Evolutionary conservation across 768 basidiomycete species (phyloP), one percentile per base, ranked within the genome.

Genomic region (Macrolepiota dolichaula): DNA sequence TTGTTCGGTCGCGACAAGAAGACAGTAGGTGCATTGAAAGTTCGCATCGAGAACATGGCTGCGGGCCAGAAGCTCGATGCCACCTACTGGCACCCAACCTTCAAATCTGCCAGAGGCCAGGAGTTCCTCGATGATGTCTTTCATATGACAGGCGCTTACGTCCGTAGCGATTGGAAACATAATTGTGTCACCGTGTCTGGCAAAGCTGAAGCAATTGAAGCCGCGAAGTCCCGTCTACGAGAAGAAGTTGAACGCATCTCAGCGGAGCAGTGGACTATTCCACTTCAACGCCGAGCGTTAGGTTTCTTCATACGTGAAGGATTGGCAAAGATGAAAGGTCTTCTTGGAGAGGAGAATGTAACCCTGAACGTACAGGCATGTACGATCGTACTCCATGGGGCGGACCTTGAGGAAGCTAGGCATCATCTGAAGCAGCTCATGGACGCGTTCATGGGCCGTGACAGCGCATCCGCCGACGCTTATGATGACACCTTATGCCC

Each of bases 331-430:
- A 64, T 89, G 63, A 79, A 79, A 59, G 85, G 84, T 29, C 72
- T 77, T 0, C 69, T 87, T 19, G 85, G 86, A 19, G 80, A 84
- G 35, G 79, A 85, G 37, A 82, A 77, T 25, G 82, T 85, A 17
- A 72, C 67, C 1, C 75, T 88, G 40, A 71, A 82, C 24, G 69
- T 81, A 22, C 61, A 72, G 0, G 69, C 76, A 0, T 64, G 64
- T 24, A 68, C 72, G 0, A 72, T 75, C 57, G 81, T 67, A 13
- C 72, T 89, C 46, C 79, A 75, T 1, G 72, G 88, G 47, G 79
- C 78, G 22, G 87, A 86, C 1, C 83, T 81, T 11, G 85, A 86
- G 58, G 81, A 84, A 36, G 85, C 81, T 1, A 75, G 79, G 7
- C 79, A 82, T 46, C 71, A 77, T 29, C 67, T 87, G 17, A 70